phyloP scores from a whole-genome alignment of 805 yeast genomes.

The Candida manassasensis region DNA sequence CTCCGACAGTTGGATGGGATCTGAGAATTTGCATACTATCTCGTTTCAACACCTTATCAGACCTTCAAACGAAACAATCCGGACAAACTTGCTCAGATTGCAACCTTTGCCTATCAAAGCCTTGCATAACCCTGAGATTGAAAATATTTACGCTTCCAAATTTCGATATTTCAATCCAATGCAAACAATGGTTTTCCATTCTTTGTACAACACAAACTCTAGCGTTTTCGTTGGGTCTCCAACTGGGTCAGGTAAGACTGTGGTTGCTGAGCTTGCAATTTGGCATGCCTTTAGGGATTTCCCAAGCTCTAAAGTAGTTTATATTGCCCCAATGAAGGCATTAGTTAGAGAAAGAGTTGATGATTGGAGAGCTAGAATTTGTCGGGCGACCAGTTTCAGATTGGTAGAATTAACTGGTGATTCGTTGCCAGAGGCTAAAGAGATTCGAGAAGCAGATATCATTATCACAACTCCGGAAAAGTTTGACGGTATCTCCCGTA shows the following conservation, averaged over 20 bases:
- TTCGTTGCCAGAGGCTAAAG: slow-evolving; percentile 66
- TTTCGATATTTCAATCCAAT: slow-evolving; percentile 93
- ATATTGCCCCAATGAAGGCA: slow-evolving; percentile 89
- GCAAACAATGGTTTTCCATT: slow-evolving; percentile 96
- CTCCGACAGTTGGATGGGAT: slow-evolving; percentile 87
- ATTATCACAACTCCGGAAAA: slow-evolving; percentile 83
- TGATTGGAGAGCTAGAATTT: slow-evolving; percentile 64
- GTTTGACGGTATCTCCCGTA: slow-evolving; percentile 83
- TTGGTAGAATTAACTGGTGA: slow-evolving; percentile 83
- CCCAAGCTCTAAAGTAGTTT: slow-evolving; percentile 77
- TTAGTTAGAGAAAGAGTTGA: slow-evolving; percentile 78
- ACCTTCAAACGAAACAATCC: slow-evolving; percentile 82
- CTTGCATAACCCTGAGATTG: slow-evolving; percentile 61
- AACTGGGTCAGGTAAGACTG: slow-evolving; percentile 97
- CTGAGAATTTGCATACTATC: slow-evolving; percentile 69
- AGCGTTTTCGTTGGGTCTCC: slow-evolving; percentile 95
- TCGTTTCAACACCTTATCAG: slow-evolving; percentile 87
- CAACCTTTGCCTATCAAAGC: slow-evolving; percentile 88
- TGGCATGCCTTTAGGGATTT: slow-evolving; percentile 90
- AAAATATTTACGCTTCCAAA: slow-evolving; percentile 57
- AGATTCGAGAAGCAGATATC: slow-evolving; percentile 64
- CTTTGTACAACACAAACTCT: slow-evolving; percentile 72
- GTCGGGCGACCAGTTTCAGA: slow-evolving; percentile 41
- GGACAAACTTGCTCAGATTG: slow-evolving; percentile 71
- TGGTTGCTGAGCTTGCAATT: slow-evolving; percentile 93